phyloP scores from a whole-genome alignment of 495 filamentous ascomycete species.

The Aspergillus sclerotioniger region DNA sequence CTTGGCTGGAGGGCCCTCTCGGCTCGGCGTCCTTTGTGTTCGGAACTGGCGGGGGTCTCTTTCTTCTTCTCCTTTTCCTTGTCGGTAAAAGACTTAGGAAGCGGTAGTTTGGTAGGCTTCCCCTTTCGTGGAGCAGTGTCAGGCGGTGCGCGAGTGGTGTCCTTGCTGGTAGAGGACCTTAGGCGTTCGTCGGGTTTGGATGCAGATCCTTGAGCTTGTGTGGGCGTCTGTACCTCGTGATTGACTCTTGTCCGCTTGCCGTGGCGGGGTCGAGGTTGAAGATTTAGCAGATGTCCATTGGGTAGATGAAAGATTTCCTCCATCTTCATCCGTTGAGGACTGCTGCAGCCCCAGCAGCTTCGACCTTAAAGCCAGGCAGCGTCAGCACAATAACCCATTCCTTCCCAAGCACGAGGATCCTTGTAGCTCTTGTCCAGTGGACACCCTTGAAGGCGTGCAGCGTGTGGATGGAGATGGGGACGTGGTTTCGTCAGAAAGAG shows the following conservation, averaged over 20 bases:
- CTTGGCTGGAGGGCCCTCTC: constrained; percentile 1
- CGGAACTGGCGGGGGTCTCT: neutral
- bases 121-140: constrained; percentile 14
- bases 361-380: constrained; percentile 20
- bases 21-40: constrained; percentile 5
- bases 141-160: neutral
- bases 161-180: neutral
- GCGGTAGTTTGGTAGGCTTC: constrained; percentile 36
- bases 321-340: constrained; percentile 25
- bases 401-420: constrained; percentile 15
- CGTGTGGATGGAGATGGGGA: constrained; percentile 1
- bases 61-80: constrained; percentile 17
- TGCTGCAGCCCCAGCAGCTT: neutral
- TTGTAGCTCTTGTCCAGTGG: neutral
- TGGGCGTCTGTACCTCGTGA: constrained; percentile 3
- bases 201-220: neutral
- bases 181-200: neutral
- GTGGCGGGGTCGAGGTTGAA: constrained; percentile 28
- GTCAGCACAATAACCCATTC: constrained; percentile 22
- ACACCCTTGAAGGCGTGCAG: neutral
- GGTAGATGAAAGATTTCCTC: constrained; percentile 28
- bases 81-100: constrained; percentile 25
- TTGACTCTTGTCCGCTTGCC: constrained; percentile 4
- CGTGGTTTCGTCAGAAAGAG: neutral
- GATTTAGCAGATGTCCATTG: constrained; percentile 36